Conservation (phyloP, 2,329 filamentous ascomycete genomes). For the Ophiognomonia clavigignenti-juglandacearum region DNA sequence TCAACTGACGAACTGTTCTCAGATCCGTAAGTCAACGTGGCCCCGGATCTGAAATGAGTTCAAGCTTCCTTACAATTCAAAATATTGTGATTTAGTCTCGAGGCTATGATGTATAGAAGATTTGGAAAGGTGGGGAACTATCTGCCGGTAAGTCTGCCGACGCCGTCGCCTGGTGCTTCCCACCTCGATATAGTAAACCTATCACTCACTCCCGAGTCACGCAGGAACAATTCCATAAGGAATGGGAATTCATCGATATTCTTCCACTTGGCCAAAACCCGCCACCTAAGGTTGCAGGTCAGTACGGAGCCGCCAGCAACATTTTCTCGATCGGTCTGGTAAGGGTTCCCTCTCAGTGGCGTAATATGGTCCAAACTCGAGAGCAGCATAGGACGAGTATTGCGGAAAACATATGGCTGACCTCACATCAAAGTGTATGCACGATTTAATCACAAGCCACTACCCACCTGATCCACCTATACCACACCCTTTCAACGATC, state of each 20-base stretch:
- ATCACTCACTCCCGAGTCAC: no score
- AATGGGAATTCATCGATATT: background rate
- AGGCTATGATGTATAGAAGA: background rate
- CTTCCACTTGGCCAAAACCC: background rate
- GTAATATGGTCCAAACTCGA: no score
- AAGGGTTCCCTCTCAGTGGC: background rate
- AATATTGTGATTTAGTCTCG: no score
- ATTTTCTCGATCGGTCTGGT: background rate
- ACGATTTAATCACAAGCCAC: background rate
- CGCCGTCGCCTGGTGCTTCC: no score
- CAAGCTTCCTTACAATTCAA: no score
- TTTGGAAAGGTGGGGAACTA: background rate
- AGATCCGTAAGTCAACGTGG: background rate
- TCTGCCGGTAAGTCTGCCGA: background rate
- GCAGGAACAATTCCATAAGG: slow-evolving; percentile 4
- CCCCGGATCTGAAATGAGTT: no score
- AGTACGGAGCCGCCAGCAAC: background rate
- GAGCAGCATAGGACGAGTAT: no score
- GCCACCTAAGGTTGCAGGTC: background rate
- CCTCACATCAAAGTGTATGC: background rate
- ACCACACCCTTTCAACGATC: background rate
- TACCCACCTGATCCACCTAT: background rate
- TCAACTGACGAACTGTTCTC: background rate
- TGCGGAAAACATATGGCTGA: no score
- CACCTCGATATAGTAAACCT: background rate